These are phyloP conservation scores for Pestalotiopsis sp. DNA, from an alignment of 2,329 filamentous ascomycete genomes.

Conservation along the genomic window DNA sequence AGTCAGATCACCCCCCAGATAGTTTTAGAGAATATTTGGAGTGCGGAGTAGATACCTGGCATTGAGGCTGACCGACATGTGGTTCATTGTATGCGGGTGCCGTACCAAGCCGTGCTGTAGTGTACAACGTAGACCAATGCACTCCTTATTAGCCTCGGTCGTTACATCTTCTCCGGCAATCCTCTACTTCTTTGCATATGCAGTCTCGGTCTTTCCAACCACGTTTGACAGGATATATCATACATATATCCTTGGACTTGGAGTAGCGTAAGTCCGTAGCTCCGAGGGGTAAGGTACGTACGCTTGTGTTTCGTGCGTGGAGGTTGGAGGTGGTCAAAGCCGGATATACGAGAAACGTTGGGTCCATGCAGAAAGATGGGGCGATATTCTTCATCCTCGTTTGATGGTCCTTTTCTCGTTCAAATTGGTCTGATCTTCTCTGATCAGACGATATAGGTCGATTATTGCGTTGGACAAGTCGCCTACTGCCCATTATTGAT, in stretches of 20 bases:
- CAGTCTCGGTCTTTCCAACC: background rate
- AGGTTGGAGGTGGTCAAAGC: background rate
- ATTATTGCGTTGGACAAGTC: background rate
- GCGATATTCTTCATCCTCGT: background rate
- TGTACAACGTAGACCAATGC: background rate
- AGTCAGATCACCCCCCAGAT: background rate
- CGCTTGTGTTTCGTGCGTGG: background rate
- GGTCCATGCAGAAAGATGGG: background rate
- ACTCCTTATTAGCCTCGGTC: background rate
- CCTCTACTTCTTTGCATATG: background rate
- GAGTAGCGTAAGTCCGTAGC: background rate
- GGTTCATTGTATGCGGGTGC: background rate
- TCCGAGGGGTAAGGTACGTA: background rate
- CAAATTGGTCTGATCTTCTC: no score
- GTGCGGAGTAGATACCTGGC: background rate
- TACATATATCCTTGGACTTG: background rate
- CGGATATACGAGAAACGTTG: background rate
- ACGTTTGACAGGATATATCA: background rate
- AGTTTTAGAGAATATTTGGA: background rate
- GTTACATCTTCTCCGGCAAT: background rate
- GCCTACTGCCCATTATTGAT: background rate
- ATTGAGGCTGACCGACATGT: background rate
- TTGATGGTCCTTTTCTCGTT: no score
- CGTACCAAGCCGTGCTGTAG: background rate
- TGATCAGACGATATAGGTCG: background rate